Conservation (phyloP, 192 early-diverging fungal species). For the Haplosporangium gracile region DNA sequence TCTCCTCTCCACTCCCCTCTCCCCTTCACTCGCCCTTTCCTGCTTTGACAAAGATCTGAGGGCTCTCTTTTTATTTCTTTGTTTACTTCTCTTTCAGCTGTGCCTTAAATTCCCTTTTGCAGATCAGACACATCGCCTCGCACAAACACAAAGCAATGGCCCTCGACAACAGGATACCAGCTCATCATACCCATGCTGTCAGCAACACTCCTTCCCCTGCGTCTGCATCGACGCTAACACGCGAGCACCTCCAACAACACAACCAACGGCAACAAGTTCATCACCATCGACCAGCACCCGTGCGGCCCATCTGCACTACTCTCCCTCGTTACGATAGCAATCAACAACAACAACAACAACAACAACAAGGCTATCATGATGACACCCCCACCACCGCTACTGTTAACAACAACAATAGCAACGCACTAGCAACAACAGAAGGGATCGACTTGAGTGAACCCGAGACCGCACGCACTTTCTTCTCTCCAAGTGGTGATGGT, state of each 20-base stretch:
- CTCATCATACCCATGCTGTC: neutral
- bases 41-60: neutral
- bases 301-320: neutral
- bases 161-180: neutral
- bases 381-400: neutral
- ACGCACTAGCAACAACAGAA: neutral
- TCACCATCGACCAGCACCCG: neutral
- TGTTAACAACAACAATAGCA: neutral
- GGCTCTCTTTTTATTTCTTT: neutral
- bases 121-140: neutral
- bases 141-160: neutral
- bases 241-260: neutral
- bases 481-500: neutral
- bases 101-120: neutral
- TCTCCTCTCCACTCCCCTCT: neutral
- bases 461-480: neutral
- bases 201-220: neutral
- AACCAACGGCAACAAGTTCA: slow-evolving; percentile 1
- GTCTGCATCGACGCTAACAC: neutral
- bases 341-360: neutral
- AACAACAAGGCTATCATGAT: neutral
- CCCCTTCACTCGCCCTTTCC: neutral
- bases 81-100: neutral
- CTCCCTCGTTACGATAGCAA: neutral
- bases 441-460: slow-evolving; percentile 7